Percentiles rank a stretch among this genome's conserved stretches.
phyloP scores from a whole-genome alignment of 2,329 filamentous ascomycete species.

The Grosmannia penicillata region DNA sequence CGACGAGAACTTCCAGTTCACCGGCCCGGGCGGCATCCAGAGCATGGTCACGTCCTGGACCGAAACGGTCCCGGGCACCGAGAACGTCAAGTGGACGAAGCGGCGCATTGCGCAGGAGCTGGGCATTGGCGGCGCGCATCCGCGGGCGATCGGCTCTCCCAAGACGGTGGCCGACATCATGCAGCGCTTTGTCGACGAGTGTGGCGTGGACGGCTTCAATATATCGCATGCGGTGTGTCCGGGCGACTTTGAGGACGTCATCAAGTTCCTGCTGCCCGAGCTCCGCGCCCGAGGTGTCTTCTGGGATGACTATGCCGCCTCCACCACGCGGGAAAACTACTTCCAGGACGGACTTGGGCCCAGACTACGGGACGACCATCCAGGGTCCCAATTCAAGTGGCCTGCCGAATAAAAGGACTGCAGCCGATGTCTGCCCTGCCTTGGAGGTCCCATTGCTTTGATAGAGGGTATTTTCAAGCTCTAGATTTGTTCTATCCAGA shows the following conservation, averaged over 20 bases:
- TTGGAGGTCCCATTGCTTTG: no score
- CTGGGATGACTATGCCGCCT: constrained; percentile 26
- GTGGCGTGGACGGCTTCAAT: constrained; percentile 63
- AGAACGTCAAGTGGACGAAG: constrained; percentile 8
- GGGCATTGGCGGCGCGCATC: constrained; percentile 11
- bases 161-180: constrained; percentile 51
- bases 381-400: constrained; percentile 3
- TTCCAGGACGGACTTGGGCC: constrained; percentile 1
- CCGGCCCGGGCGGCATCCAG: constrained; percentile 4
- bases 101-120: constrained; percentile 10
- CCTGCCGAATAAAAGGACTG: neutral
- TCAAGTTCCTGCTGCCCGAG: constrained; percentile 48
- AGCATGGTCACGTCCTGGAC: constrained; percentile 2
- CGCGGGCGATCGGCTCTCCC: constrained; percentile 42
- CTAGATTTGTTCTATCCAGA: no score
- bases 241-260: constrained; percentile 49
- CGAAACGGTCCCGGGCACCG: neutral
- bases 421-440: no score
- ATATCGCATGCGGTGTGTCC: constrained; percentile 32
- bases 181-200: constrained; percentile 51
- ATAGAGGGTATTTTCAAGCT: no score
- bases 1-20: constrained; percentile 10
- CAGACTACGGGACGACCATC: constrained; percentile 2
- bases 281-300: constrained; percentile 41
- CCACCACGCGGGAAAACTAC: constrained; percentile 2